phyloP scores from a whole-genome alignment of 2,329 filamentous ascomycete species.

The Botryotinia globosa region DNA sequence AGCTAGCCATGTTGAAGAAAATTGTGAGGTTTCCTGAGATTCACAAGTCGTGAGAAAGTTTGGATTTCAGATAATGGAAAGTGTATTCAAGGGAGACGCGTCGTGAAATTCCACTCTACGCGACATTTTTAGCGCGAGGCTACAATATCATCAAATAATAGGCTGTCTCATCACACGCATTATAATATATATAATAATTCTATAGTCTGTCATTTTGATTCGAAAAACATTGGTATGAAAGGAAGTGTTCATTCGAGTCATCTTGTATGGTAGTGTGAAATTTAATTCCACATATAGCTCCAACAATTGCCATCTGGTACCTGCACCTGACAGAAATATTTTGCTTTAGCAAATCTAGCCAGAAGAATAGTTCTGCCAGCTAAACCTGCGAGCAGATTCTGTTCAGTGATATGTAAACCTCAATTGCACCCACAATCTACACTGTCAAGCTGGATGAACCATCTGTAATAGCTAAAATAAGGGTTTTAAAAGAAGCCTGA shows the following conservation, averaged over 20 bases:
- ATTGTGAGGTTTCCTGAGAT: background rate
- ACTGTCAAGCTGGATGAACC: background rate
- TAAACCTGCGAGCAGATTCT: background rate
- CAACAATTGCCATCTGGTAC: background rate
- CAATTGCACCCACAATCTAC: background rate
- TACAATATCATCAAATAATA: background rate
- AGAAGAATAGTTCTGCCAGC: background rate
- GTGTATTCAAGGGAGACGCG: conserved; percentile 17
- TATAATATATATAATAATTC: background rate
- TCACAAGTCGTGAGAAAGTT: background rate
- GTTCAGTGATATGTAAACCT: background rate
- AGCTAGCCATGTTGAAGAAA: conserved; percentile 66
- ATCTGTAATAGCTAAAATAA: background rate
- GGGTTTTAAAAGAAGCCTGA: background rate
- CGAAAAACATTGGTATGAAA: background rate
- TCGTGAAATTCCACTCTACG: conserved; percentile 22
- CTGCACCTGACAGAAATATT: background rate
- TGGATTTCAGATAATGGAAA: background rate
- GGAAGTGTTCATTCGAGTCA: background rate
- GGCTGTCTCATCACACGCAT: background rate
- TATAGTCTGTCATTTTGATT: background rate
- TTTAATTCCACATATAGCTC: background rate
- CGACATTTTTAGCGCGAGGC: conserved; percentile 15
- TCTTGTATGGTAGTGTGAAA: background rate
- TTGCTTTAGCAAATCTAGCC: background rate